Evolutionary conservation across 495 filamentous ascomycete genomes (phyloP).

Genomic region (Penicillium nucicola): DNA sequence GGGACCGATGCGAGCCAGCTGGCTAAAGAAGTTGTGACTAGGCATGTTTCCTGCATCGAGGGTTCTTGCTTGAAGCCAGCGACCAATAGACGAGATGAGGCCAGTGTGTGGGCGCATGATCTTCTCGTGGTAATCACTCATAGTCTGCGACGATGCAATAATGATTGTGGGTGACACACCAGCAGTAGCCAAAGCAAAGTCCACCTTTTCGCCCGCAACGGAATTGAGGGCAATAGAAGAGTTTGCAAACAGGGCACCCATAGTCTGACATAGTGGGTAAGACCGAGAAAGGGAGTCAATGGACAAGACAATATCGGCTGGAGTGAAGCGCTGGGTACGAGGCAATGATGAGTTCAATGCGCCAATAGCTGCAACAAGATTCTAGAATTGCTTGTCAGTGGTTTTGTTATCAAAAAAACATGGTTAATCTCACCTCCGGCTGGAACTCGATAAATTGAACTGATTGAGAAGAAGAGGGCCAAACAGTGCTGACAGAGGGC

Average conservation of each 20-base stretch:
- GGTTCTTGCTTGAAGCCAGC: conserved; percentile 65
- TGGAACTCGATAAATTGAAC: conserved; percentile 76
- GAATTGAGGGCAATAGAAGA: conserved; percentile 86
- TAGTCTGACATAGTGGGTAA: conserved; percentile 74
- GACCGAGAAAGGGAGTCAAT: conserved; percentile 76
- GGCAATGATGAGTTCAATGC: conserved; percentile 76
- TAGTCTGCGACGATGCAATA: conserved; percentile 71
- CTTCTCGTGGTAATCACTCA: conserved; percentile 61
- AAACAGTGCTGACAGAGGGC: conserved; percentile 56
- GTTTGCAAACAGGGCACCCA: conserved; percentile 80
- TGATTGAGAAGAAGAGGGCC: conserved; percentile 48
- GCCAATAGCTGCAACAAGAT: conserved; percentile 75
- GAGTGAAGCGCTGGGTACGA: conserved; percentile 63
- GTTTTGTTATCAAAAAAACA: not conserved
- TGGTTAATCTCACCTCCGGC: conserved; percentile 47
- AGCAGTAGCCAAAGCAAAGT: conserved; percentile 68
- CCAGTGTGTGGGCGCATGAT: conserved; percentile 49
- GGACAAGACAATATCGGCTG: conserved; percentile 81
- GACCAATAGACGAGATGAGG: conserved; percentile 53
- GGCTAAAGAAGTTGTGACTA: conserved; percentile 39
- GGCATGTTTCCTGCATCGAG: conserved; percentile 69
- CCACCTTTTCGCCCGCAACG: conserved; percentile 66
- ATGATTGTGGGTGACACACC: conserved; percentile 79
- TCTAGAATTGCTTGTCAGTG: conserved; percentile 38
- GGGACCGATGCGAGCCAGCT: conserved; percentile 54